These are phyloP conservation scores for Eucalyptus viminalis DNA, from an alignment of 345 rosid species.

Conservation along the genomic window DNA sequence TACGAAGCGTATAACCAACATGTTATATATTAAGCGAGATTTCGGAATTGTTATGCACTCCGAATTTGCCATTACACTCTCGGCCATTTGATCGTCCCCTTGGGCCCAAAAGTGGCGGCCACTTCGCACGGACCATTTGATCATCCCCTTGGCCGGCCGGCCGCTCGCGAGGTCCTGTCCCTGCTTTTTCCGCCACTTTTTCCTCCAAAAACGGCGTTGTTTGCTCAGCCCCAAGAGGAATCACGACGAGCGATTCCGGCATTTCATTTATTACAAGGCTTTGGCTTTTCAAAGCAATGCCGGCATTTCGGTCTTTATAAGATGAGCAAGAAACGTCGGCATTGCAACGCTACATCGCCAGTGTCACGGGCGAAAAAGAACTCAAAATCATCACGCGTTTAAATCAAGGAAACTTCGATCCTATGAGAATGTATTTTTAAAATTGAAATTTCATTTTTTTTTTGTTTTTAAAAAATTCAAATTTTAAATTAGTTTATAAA, in stretches of 20 bases:
- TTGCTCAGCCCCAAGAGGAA: neutral
- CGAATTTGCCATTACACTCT: neutral
- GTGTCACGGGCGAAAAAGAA: neutral
- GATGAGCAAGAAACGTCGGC: neutral
- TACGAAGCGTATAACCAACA: neutral
- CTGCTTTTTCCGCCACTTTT: neutral
- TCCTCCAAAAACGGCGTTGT: neutral
- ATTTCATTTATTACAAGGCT: neutral
- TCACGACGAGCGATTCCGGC: neutral
- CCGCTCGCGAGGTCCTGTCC: neutral
- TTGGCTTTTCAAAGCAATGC: neutral
- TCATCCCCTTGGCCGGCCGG: neutral
- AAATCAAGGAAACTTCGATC: too few species aligned
- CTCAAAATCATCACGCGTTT: too few species aligned
- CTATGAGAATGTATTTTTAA: too few species aligned
- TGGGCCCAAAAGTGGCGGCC: neutral
- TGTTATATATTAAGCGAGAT: neutral
- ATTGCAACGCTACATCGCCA: neutral
- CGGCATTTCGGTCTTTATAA: neutral
- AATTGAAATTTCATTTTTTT: too few species aligned
- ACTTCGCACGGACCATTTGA: neutral
- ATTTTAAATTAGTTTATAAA: too few species aligned
- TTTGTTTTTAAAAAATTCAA: too few species aligned
- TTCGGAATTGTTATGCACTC: neutral
- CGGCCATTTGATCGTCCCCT: neutral